Evolutionary conservation across 1,284 basidiomycete species (phyloP).

Genomic region (Pseudozyma hubeiensis): DNA sequence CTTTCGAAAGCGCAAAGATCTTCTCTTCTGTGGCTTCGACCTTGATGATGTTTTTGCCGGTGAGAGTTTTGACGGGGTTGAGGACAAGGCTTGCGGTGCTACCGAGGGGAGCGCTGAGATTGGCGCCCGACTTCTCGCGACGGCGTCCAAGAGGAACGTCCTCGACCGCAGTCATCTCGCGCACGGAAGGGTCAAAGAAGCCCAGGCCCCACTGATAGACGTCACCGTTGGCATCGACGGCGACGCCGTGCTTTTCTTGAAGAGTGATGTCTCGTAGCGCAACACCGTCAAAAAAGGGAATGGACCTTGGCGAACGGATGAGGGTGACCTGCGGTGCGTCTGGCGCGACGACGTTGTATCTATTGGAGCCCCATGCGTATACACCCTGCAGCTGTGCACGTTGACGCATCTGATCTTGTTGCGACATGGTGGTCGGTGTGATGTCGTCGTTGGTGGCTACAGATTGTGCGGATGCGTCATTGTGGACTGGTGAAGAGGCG

Average conservation of each 20-base stretch:
- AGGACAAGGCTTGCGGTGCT: slow-evolving; percentile 29
- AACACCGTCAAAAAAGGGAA: slow-evolving; percentile 64
- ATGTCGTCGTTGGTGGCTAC: slow-evolving; percentile 29
- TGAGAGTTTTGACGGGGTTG: slow-evolving; percentile 58
- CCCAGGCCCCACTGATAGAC: slow-evolving; percentile 67
- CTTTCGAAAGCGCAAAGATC: slow-evolving; percentile 59
- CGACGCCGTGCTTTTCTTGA: slow-evolving; percentile 63
- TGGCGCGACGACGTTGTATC: slow-evolving; percentile 65
- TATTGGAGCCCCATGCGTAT: slow-evolving; percentile 61
- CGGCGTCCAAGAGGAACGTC: slow-evolving; percentile 55
- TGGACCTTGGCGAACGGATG: slow-evolving; percentile 53
- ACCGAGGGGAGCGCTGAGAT: slow-evolving; percentile 43
- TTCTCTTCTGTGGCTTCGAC: slow-evolving; percentile 62
- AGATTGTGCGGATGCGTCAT: slow-evolving; percentile 28
- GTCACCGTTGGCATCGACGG: slow-evolving; percentile 76
- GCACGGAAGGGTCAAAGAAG: slow-evolving; percentile 61
- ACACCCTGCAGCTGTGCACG: slow-evolving; percentile 53
- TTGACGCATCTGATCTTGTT: slow-evolving; percentile 61
- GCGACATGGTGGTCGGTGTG: slow-evolving; percentile 43
- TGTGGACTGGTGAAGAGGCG: slow-evolving; percentile 26
- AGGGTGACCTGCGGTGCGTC: slow-evolving; percentile 46
- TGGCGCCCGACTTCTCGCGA: slow-evolving; percentile 45
- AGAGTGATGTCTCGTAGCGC: slow-evolving; percentile 64
- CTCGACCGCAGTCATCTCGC: slow-evolving; percentile 44
- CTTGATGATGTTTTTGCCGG: slow-evolving; percentile 64